A percentile compares a stretch with the other conserved stretches of the same genome.
phyloP scores from a whole-genome alignment of 768 basidiomycete genomes.

The Boletus edulis region DNA sequence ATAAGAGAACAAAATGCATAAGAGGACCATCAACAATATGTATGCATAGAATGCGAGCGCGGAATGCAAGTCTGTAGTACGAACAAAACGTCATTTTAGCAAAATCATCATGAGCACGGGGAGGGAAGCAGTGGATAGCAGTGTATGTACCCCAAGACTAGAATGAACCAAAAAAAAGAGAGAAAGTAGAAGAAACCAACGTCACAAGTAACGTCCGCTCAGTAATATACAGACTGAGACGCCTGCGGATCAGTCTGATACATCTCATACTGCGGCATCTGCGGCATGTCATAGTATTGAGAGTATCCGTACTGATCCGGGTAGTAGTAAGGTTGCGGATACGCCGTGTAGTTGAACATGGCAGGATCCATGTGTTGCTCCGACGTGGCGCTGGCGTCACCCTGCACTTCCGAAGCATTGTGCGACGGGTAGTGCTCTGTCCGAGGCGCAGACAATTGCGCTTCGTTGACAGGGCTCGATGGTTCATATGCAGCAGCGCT shows the following conservation, averaged over 20 bases:
- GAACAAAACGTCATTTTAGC: constrained; percentile 20
- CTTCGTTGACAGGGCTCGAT: constrained; percentile 26
- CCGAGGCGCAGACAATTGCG: constrained; percentile 3
- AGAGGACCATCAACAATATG: constrained; percentile 14
- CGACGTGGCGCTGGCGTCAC: constrained; percentile 15
- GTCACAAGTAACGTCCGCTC: constrained; percentile 23
- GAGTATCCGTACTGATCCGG: constrained; percentile 67
- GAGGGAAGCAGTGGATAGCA: constrained; percentile 14
- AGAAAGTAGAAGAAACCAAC: background rate
- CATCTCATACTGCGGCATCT: constrained; percentile 64
- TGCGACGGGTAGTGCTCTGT: constrained; percentile 16
- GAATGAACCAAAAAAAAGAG: constrained; percentile 19
- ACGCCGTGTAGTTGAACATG: constrained; percentile 57
- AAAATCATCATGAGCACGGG: constrained; percentile 6
- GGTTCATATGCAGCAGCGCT: constrained; percentile 52
- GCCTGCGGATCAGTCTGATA: constrained; percentile 52
- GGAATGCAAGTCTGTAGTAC: constrained; percentile 25
- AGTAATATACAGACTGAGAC: constrained; percentile 62
- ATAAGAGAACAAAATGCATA: constrained; percentile 21
- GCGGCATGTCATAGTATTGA: constrained; percentile 67
- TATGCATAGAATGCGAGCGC: constrained; percentile 17
- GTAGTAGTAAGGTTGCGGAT: constrained; percentile 64
- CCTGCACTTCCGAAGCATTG: constrained; percentile 8
- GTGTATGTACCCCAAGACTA: constrained; percentile 18
- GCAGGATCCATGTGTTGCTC: constrained; percentile 32